These are phyloP conservation scores for Porcisia deanei DNA, from an alignment of 208 protist species.

Conservation along the genomic window DNA sequence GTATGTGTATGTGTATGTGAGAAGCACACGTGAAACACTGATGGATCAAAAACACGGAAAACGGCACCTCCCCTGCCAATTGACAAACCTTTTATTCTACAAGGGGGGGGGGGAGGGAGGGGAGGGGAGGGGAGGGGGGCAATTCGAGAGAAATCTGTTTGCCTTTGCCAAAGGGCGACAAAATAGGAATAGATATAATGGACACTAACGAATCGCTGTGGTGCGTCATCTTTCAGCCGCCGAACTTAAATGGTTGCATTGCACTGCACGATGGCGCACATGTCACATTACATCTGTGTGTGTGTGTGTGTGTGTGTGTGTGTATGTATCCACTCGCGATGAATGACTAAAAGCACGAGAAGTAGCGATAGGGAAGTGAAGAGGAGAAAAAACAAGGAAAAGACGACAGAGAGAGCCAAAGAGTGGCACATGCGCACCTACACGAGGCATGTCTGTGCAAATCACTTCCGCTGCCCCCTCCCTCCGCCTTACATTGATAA, in stretches of 20 bases:
- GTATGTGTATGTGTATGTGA: background rate
- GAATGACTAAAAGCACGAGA: background rate
- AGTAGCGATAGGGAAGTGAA: background rate
- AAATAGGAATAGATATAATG: background rate
- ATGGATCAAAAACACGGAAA: background rate
- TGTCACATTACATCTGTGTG: background rate
- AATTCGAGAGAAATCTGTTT: background rate
- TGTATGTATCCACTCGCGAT: background rate
- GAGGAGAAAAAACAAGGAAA: background rate
- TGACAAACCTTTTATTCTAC: too few relatives aligned
- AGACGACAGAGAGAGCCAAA: background rate
- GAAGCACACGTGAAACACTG: background rate
- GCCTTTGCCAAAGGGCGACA: background rate
- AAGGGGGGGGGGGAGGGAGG: too few relatives aligned
- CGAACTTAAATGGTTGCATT: background rate
- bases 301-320: background rate
- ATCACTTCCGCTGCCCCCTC: background rate
- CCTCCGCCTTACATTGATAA: slow-evolving; percentile 4
- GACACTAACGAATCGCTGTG: background rate
- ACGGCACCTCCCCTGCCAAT: background rate
- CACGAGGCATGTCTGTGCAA: too few relatives aligned
- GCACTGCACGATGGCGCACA: background rate
- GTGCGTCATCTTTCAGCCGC: background rate
- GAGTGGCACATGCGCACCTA: background rate
- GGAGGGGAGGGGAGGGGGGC: background rate